phyloP scores from a whole-genome alignment of 768 basidiomycete genomes.

The Candolleomyces efflorescens region DNA sequence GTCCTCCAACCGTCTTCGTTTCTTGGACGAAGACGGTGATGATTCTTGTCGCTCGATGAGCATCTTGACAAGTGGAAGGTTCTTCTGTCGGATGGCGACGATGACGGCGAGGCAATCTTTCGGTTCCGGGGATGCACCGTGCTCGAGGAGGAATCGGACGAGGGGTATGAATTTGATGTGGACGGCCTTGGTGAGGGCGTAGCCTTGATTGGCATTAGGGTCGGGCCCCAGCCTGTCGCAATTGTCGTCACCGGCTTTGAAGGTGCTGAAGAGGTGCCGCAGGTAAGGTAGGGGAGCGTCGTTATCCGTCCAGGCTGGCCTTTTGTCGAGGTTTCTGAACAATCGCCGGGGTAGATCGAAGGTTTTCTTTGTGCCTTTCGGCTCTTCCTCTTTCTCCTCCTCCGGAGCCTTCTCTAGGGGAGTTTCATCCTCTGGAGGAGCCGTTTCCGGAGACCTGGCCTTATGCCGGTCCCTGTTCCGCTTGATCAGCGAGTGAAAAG shows the following conservation, averaged over 20 bases:
- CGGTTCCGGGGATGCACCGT: conserved; percentile 65
- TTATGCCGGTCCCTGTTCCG: background rate
- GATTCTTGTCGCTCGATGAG: conserved; percentile 43
- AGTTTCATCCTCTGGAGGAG: background rate
- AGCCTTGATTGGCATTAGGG: conserved; percentile 71
- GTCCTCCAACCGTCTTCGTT: conserved; percentile 57
- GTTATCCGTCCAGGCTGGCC: conserved; percentile 37
- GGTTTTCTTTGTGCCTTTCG: background rate
- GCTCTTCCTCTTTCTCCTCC: background rate
- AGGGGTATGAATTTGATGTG: conserved; percentile 60
- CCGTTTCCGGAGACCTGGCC: background rate
- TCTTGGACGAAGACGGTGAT: conserved; percentile 23
- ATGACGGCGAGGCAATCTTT: conserved; percentile 64
- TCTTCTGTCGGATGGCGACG: conserved; percentile 70
- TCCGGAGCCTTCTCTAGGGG: background rate
- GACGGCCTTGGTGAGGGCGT: conserved; percentile 78
- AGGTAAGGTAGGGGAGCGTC: conserved; percentile 66
- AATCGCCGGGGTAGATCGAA: conserved; percentile 63
- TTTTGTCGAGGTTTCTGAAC: conserved; percentile 49
- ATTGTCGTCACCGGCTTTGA: conserved; percentile 25
- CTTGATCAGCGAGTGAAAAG: conserved; percentile 28
- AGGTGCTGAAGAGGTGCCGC: conserved; percentile 45
- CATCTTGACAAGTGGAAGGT: conserved; percentile 64
- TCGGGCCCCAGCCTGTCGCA: conserved; percentile 34
- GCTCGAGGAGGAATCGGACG: conserved; percentile 62